These are phyloP conservation scores for Phytophthora melonis DNA, from an alignment of 352 stramenopile species.

Conservation along the genomic window DNA sequence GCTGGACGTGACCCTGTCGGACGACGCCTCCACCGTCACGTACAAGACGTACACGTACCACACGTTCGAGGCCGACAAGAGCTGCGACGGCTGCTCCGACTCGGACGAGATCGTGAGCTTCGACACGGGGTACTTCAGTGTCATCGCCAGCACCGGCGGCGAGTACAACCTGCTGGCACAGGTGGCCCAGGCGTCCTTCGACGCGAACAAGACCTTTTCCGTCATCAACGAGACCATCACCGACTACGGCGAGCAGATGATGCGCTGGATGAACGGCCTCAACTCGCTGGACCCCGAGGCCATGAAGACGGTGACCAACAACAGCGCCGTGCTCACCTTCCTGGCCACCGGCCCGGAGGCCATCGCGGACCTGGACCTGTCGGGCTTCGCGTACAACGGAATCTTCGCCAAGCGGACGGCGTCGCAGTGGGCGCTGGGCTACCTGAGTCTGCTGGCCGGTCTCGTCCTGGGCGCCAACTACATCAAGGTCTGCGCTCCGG, in stretches of 20 bases:
- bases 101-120: conserved; percentile 63
- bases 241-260: conserved; percentile 64
- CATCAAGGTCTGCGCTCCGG: conserved; percentile 42
- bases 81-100: conserved; percentile 67
- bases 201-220: conserved; percentile 20
- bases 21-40: conserved; percentile 61
- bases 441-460: conserved; percentile 74
- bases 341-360: conserved; percentile 33
- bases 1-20: conserved; percentile 65
- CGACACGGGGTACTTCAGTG: conserved; percentile 77
- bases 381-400: conserved; percentile 80
- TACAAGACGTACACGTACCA: conserved; percentile 88
- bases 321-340: conserved; percentile 56
- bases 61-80: conserved; percentile 56
- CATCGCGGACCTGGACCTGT: conserved; percentile 57
- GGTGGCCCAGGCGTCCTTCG: conserved; percentile 63
- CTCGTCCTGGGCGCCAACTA: conserved; percentile 68
- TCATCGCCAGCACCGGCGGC: conserved; percentile 67
- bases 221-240: conserved; percentile 39
- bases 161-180: conserved; percentile 62
- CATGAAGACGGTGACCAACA: conserved; percentile 64
- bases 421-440: conserved; percentile 74
- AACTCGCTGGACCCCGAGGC: conserved; percentile 77
- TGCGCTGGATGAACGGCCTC: conserved; percentile 80
- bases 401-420: conserved; percentile 69